Evolutionary conservation across 2,329 filamentous ascomycete species (phyloP).

Genomic region (Colletotrichum sp.): DNA sequence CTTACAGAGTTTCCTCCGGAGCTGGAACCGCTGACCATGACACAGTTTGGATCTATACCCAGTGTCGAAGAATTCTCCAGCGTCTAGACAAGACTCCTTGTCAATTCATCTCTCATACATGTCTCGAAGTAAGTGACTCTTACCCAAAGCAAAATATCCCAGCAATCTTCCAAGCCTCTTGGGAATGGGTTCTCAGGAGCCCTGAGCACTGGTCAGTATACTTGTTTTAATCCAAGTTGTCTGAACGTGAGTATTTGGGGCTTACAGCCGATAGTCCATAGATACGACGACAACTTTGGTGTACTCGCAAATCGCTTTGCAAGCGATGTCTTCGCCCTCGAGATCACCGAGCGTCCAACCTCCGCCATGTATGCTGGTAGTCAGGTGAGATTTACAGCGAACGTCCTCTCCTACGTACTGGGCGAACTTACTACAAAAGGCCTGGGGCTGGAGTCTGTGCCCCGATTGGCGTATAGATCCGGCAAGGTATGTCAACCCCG

Average conservation of each 20-base stretch:
- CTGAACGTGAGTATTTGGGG: rapidly evolving
- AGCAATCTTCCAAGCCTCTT: background rate
- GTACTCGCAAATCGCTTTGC: background rate
- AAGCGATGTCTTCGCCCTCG: background rate
- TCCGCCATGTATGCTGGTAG: background rate
- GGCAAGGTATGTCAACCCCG: background rate
- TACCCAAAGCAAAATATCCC: background rate
- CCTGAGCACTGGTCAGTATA: background rate
- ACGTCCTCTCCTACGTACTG: background rate
- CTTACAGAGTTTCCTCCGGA: background rate
- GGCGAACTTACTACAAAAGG: background rate
- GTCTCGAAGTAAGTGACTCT: background rate
- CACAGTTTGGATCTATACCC: background rate
- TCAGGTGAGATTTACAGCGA: background rate
- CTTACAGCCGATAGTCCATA: background rate
- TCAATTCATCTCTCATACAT: background rate
- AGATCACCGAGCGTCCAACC: background rate
- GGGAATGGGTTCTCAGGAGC: background rate
- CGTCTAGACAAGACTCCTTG: rapidly evolving
- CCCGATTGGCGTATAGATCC: background rate
- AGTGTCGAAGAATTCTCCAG: background rate
- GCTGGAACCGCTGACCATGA: background rate
- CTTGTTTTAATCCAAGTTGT: rapidly evolving
- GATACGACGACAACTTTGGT: background rate
- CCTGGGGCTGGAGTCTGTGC: background rate